Evolutionary conservation across 23 red algal genomes (phyloP).

Genomic region (Porphyridium purpureum): DNA sequence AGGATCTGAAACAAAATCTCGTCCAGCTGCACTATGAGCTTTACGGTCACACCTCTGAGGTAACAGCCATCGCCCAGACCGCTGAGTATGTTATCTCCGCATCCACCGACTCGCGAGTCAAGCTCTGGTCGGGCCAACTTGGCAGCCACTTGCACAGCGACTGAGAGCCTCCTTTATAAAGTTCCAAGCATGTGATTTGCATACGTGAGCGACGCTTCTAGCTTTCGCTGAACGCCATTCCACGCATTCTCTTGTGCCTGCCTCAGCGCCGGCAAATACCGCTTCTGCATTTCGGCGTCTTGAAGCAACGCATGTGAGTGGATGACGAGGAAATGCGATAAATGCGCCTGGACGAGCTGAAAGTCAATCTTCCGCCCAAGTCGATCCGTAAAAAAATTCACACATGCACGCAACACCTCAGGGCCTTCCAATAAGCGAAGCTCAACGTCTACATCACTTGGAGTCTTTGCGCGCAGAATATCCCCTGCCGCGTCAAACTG

Average conservation of each 20-base stretch:
- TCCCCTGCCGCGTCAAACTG: conserved; percentile 13
- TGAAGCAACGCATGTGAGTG: conserved; percentile 29
- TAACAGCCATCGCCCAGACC: too few relatives aligned
- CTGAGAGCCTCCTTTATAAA: too few relatives aligned
- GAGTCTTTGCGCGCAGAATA: conserved; percentile 10
- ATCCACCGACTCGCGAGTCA: too few relatives aligned
- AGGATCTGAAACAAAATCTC: too few relatives aligned
- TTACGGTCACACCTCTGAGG: too few relatives aligned
- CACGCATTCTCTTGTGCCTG: conserved; percentile 19
- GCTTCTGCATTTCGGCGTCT: conserved; percentile 5
- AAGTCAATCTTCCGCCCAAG: conserved; percentile 15
- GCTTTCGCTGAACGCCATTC: too few relatives aligned
- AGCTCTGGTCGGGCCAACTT: too few relatives aligned
- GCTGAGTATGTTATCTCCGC: too few relatives aligned
- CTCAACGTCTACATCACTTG: conserved; percentile 43
- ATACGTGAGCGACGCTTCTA: too few relatives aligned
- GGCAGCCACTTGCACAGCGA: too few relatives aligned
- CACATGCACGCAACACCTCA: conserved; percentile 7
- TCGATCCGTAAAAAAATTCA: conserved; percentile 18
- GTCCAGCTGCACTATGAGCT: too few relatives aligned
- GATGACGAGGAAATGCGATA: conserved; percentile 31
- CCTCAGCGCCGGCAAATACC: conserved; percentile 5
- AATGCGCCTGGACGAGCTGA: conserved; percentile 58
- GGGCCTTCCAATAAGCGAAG: conserved; percentile 35
- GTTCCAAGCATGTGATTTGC: too few relatives aligned